Conservation (phyloP, 192 early-diverging fungal species). For the Coemansia javaensis region DNA sequence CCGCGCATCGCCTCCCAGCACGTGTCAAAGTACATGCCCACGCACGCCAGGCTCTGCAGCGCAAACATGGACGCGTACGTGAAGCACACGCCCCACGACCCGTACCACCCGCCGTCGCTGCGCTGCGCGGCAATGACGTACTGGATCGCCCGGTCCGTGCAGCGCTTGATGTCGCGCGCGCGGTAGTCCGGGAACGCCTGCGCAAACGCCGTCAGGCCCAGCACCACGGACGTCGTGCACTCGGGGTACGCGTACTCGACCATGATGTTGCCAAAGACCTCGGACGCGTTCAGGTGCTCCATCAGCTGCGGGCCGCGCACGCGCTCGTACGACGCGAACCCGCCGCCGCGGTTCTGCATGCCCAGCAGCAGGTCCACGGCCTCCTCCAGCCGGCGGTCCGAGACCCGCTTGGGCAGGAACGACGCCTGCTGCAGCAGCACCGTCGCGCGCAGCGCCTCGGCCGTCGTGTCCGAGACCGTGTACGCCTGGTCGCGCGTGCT, state of each 20-base stretch:
- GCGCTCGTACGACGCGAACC: constrained; percentile 90
- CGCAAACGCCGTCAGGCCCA: constrained; percentile 74
- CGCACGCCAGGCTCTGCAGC: constrained; percentile 73
- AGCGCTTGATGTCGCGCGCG: constrained; percentile 67
- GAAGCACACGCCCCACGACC: constrained; percentile 96
- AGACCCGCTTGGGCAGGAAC: constrained; percentile 56
- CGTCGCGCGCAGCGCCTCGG: constrained; percentile 85
- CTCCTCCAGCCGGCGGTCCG: constrained; percentile 68
- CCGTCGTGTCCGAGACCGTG: constrained; percentile 93
- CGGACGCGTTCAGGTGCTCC: constrained; percentile 90
- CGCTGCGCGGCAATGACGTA: constrained; percentile 73
- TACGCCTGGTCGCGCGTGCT: constrained; percentile 89
- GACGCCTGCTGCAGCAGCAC: constrained; percentile 67
- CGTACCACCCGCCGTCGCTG: constrained; percentile 88
- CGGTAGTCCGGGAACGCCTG: constrained; percentile 79
- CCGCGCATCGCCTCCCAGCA: constrained; percentile 66
- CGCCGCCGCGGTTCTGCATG: constrained; percentile 90
- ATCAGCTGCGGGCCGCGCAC: constrained; percentile 74
- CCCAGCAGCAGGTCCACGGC: constrained; percentile 85
- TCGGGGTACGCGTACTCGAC: constrained; percentile 96
- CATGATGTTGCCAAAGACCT: constrained; percentile 98
- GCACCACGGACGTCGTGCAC: constrained; percentile 90
- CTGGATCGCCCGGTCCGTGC: constrained; percentile 57
- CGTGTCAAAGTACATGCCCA: constrained; percentile 78
- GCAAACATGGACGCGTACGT: constrained; percentile 96